Percentiles rank a stretch among this genome's conserved stretches.
Evolutionary conservation across 257 asterid genomes (phyloP).

Genomic region (Solanum stenotomum): DNA sequence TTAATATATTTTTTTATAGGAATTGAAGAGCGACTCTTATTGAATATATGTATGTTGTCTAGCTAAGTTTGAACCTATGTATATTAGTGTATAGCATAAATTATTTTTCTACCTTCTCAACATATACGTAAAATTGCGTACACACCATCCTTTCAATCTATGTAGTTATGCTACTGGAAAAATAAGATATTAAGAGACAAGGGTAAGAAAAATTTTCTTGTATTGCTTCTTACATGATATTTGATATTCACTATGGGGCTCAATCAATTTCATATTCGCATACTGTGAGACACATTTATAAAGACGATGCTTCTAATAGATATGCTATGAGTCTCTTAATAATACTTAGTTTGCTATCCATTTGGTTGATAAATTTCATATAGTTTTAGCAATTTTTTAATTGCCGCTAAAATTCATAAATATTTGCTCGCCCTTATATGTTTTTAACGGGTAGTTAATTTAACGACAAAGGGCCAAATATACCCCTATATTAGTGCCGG

Average conservation of each 20-base stretch:
- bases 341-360: background rate
- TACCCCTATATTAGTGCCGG: no score
- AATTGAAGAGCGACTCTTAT: background rate
- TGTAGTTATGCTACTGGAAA: background rate
- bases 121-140: fast-evolving
- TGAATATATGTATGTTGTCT: background rate
- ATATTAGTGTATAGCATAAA: no score
- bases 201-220: background rate
- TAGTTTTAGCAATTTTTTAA: background rate
- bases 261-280: background rate
- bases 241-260: fast-evolving
- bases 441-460: no score
- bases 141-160: background rate
- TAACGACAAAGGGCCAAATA: no score
- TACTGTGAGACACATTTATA: background rate
- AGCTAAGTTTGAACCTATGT: background rate
- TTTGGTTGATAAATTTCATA: background rate
- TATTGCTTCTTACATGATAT: fast-evolving
- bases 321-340: background rate
- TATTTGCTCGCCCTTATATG: background rate
- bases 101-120: background rate
- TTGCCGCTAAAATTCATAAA: background rate
- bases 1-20: background rate
- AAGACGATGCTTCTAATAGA: background rate
- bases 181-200: background rate